Evolutionary conservation across 371 early-diverging fungal species (phyloP).

Genomic region (Mortierella sp.): DNA sequence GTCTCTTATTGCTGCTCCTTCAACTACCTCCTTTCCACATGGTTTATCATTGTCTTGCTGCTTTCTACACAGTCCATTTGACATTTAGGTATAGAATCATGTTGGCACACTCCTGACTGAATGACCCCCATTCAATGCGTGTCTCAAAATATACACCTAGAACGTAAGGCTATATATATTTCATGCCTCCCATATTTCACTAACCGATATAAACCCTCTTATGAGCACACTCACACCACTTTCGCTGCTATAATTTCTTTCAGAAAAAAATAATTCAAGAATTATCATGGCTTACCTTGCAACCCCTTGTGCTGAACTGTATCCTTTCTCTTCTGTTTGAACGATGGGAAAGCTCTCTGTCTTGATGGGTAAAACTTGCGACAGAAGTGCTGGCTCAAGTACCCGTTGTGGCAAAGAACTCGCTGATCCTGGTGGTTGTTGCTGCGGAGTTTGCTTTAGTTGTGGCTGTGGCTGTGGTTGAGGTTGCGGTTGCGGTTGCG

Average conservation of each 20-base stretch:
- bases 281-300: constrained; percentile 24
- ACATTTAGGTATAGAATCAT: neutral
- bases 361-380: neutral
- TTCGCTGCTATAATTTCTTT: too few relatives aligned
- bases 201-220: neutral
- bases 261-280: neutral
- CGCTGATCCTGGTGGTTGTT: neutral
- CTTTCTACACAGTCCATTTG: neutral
- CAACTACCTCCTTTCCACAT: constrained; percentile 4
- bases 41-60: neutral
- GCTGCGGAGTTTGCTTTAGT: constrained; percentile 1
- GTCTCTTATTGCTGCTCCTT: neutral
- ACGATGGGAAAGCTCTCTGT: constrained; percentile 6
- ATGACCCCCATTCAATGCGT: neutral
- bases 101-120: neutral
- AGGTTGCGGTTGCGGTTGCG: constrained; percentile 6
- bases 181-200: neutral
- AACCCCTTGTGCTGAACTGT: constrained; percentile 2
- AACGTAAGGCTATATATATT: neutral
- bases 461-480: constrained; percentile 6
- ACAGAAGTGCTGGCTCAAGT: neutral
- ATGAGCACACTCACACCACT: neutral
- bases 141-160: neutral
- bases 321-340: constrained; percentile 3
- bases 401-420: neutral